Conservation (phyloP, 2,329 filamentous ascomycete species). For the Alternaria consortialis region DNA sequence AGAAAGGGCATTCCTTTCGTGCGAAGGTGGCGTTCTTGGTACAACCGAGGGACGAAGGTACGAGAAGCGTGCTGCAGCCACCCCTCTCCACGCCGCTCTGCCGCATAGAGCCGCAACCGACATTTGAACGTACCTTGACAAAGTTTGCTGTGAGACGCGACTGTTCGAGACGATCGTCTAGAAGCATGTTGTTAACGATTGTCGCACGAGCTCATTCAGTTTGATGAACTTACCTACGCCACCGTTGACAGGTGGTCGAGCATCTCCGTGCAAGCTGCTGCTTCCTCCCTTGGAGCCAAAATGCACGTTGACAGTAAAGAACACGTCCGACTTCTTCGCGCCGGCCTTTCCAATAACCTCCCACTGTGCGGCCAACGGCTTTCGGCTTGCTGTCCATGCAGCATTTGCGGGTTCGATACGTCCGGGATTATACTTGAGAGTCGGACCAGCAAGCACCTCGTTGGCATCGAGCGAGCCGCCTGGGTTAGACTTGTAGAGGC, state of each 20-base stretch:
- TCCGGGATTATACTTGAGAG: slow-evolving; percentile 74
- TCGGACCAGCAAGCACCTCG: slow-evolving; percentile 65
- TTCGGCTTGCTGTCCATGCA: slow-evolving; percentile 70
- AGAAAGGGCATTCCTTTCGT: slow-evolving; percentile 19
- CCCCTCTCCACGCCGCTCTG: slow-evolving; percentile 20
- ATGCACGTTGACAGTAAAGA: slow-evolving; percentile 79
- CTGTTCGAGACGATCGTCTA: slow-evolving; percentile 64
- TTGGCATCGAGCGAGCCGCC: slow-evolving; percentile 65
- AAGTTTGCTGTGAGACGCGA: slow-evolving; percentile 64
- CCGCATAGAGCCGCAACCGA: slow-evolving; percentile 4
- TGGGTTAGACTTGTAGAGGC: slow-evolving; percentile 67
- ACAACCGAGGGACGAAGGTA: slow-evolving; percentile 14
- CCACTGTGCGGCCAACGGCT: slow-evolving; percentile 74
- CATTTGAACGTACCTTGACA: slow-evolving; percentile 39
- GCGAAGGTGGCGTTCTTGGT: slow-evolving; percentile 26
- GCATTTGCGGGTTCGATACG: slow-evolving; percentile 69
- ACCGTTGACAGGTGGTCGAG: slow-evolving; percentile 71
- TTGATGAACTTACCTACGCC: slow-evolving; percentile 55
- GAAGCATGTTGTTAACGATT: slow-evolving; percentile 6
- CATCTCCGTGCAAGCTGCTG: slow-evolving; percentile 70
- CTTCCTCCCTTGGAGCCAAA: slow-evolving; percentile 72
- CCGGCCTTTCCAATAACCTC: slow-evolving; percentile 63
- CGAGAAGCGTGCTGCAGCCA: slow-evolving; percentile 24
- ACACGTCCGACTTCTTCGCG: slow-evolving; percentile 49
- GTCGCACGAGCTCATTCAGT: background rate